Percentiles rank a stretch among this genome's conserved stretches.
phyloP scores from a whole-genome alignment of 352 stramenopile species.

The Globisporangium lucens region DNA sequence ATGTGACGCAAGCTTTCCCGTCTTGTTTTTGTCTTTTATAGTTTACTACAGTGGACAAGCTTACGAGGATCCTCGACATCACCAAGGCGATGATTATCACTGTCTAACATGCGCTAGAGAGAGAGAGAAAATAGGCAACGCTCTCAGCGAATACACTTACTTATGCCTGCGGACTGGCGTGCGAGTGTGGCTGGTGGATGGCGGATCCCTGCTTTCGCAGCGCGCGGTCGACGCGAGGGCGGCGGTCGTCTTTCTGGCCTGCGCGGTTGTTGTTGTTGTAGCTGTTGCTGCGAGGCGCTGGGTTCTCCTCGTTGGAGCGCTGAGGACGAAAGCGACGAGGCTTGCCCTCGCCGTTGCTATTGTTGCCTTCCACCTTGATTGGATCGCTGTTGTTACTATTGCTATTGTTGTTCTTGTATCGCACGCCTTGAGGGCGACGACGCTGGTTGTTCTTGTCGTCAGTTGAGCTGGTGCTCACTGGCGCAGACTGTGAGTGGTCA shows the following conservation, averaged over 20 bases:
- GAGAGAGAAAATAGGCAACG: background rate
- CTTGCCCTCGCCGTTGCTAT: conserved; percentile 21
- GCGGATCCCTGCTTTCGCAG: conserved; percentile 36
- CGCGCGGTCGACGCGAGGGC: conserved; percentile 30
- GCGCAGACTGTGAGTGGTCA: conserved; percentile 23
- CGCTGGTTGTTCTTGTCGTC: conserved; percentile 28
- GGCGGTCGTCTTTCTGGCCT: conserved; percentile 35
- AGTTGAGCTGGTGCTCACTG: conserved; percentile 17
- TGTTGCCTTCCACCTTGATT: background rate
- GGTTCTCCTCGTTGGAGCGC: conserved; percentile 29
- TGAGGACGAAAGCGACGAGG: conserved; percentile 30
- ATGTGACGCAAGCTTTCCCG: background rate
- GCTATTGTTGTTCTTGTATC: conserved; percentile 34
- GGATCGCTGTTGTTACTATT: conserved; percentile 20
- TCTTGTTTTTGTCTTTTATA: background rate
- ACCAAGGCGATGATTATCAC: conserved; percentile 1
- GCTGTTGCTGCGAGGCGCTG: conserved; percentile 18
- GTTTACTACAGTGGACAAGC: background rate
- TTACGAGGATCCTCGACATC: background rate
- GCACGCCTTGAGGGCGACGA: conserved; percentile 31
- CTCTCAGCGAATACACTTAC: background rate
- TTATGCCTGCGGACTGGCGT: conserved; percentile 20
- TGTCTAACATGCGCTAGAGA: conserved; percentile 10
- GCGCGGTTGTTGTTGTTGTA: conserved; percentile 17
- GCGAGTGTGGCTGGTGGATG: conserved; percentile 24